Conservation (phyloP, 139 green algal species). For the Chlorella sp. region DNA sequence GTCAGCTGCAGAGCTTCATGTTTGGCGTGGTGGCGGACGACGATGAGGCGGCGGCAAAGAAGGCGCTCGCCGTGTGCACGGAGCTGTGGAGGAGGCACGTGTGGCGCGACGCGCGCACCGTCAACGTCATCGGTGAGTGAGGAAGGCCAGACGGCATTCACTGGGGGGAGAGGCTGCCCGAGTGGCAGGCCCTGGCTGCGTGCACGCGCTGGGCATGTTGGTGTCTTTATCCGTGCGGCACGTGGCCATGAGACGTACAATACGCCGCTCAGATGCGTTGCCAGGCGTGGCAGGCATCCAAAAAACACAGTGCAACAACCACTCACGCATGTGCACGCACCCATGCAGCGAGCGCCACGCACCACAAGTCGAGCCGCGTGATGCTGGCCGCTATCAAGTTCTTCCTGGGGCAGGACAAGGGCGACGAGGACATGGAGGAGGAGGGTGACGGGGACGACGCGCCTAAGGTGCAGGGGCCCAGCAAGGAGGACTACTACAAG, state of each 20-base stretch:
- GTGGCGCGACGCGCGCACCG: slow-evolving; percentile 91
- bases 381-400: slow-evolving; percentile 94
- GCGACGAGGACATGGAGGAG: slow-evolving; percentile 16
- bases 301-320: too few relatives aligned
- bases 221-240: too few relatives aligned
- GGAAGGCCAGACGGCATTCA: too few relatives aligned
- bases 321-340: too few relatives aligned
- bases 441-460: slow-evolving; percentile 50
- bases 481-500: slow-evolving; percentile 80
- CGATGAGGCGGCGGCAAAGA: slow-evolving; percentile 84
- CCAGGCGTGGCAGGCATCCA: too few relatives aligned
- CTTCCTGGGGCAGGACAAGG: slow-evolving; percentile 85
- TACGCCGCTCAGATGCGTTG: too few relatives aligned
- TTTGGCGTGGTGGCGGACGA: slow-evolving; percentile 56
- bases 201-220: too few relatives aligned
- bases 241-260: too few relatives aligned
- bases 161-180: too few relatives aligned
- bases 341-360: slow-evolving; percentile 49
- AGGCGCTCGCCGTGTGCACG: slow-evolving; percentile 81
- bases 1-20: slow-evolving; percentile 77
- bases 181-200: too few relatives aligned
- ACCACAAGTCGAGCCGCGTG: slow-evolving; percentile 66
- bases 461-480: slow-evolving; percentile 29
- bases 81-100: slow-evolving; percentile 91
- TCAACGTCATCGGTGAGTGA: slow-evolving; percentile 85